These are phyloP conservation scores for Trypanosoma cruzi DNA, from an alignment of 208 protist genomes.

Conservation along the genomic window DNA sequence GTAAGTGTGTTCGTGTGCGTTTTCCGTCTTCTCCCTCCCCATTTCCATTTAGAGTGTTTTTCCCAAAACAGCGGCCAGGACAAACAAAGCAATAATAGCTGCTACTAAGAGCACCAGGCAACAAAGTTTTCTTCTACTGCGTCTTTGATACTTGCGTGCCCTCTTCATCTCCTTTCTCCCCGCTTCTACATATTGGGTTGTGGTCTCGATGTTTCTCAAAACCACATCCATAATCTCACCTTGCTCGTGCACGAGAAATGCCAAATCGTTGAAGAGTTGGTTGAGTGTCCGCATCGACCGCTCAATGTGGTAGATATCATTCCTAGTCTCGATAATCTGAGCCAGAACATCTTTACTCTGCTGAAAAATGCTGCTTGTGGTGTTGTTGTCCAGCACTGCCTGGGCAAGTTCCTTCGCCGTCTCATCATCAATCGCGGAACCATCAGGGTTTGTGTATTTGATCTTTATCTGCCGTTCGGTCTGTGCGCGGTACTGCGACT, in stretches of 20 bases:
- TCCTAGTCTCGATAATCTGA: slow-evolving; percentile 84
- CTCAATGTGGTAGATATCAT: slow-evolving; percentile 92
- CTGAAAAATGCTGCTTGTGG: slow-evolving; percentile 85
- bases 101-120: slow-evolving; percentile 51
- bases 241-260: slow-evolving; percentile 89
- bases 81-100: slow-evolving; percentile 51
- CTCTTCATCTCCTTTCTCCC: slow-evolving; percentile 72
- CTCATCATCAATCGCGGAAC: slow-evolving; percentile 70
- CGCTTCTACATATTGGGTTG: slow-evolving; percentile 60
- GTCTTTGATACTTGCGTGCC: slow-evolving; percentile 79
- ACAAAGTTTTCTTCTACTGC: slow-evolving; percentile 74
- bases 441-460: slow-evolving; percentile 85
- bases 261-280: slow-evolving; percentile 90
- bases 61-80: slow-evolving; percentile 47
- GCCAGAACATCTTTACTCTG: slow-evolving; percentile 88
- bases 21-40: too few relatives aligned
- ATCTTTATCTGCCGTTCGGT: slow-evolving; percentile 93
- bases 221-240: slow-evolving; percentile 88
- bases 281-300: slow-evolving; percentile 86
- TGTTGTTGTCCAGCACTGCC: slow-evolving; percentile 82
- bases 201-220: slow-evolving; percentile 67
- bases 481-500: slow-evolving; percentile 72
- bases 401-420: slow-evolving; percentile 70
- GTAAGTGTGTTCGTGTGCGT: too few relatives aligned
- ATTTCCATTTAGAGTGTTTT: slow-evolving; percentile 20